Evolutionary conservation across 2,329 filamentous ascomycete species (phyloP).

Genomic region (Pseudocercospora crystallina): DNA sequence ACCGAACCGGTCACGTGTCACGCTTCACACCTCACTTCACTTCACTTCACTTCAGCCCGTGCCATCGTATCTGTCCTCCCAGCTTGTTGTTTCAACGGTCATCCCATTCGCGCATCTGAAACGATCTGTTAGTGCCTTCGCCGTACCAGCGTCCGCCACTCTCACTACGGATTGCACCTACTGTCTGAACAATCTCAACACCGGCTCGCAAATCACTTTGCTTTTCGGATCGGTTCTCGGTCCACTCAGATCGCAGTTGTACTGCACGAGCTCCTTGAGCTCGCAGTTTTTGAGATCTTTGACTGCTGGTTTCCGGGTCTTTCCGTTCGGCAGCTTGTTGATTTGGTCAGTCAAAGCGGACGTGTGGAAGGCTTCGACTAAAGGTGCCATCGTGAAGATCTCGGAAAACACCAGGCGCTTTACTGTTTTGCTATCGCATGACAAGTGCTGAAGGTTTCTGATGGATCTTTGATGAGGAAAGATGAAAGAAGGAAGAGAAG

Average conservation of each 20-base stretch:
- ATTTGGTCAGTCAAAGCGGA: slow-evolving; percentile 52
- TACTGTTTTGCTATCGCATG: no score
- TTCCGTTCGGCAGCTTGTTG: slow-evolving; percentile 52
- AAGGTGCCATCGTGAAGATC: slow-evolving; percentile 52
- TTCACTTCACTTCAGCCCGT: slow-evolving; percentile 10
- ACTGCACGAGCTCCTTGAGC: slow-evolving; percentile 62
- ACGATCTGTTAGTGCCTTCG: slow-evolving; percentile 14
- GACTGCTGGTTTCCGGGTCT: slow-evolving; percentile 54
- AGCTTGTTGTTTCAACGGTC: slow-evolving; percentile 62
- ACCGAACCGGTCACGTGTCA: not conserved
- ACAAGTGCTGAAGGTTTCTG: not conserved
- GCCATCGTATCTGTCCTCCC: slow-evolving; percentile 48
- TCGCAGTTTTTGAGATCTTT: slow-evolving; percentile 53
- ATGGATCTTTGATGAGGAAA: slow-evolving; percentile 5
- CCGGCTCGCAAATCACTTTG: slow-evolving; percentile 54
- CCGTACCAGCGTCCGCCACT: not conserved
- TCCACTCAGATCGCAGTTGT: slow-evolving; percentile 57
- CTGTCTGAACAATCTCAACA: slow-evolving; percentile 60
- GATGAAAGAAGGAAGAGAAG: slow-evolving; percentile 17
- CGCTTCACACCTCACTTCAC: slow-evolving; percentile 2
- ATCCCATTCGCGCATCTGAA: slow-evolving; percentile 54
- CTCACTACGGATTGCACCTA: slow-evolving; percentile 37
- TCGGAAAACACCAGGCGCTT: no score
- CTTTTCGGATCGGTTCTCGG: slow-evolving; percentile 42
- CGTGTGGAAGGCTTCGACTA: slow-evolving; percentile 54